A percentile compares a stretch with the other conserved stretches of the same genome.
Evolutionary conservation across 2,329 filamentous ascomycete species (phyloP).

Genomic region (Fusarium verrucosum): DNA sequence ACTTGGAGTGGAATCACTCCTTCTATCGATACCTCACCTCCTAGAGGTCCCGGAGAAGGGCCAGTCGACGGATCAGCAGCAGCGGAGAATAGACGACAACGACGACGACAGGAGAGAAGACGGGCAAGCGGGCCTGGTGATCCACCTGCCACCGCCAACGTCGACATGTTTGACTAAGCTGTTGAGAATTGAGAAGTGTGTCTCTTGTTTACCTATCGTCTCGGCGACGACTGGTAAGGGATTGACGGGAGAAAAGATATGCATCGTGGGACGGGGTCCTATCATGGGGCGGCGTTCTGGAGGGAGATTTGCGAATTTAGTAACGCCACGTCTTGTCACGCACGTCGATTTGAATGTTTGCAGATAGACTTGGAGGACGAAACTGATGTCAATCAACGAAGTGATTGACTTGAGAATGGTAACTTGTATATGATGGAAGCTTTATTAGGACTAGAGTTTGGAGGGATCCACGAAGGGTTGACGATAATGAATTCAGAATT

Average conservation of each 20-base stretch:
- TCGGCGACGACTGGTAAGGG: background rate
- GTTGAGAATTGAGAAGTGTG: background rate
- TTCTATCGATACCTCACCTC: slow-evolving; percentile 55
- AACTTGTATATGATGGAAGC: slow-evolving; percentile 18
- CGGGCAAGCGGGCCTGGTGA: slow-evolving; percentile 50
- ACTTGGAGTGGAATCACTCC: slow-evolving; percentile 59
- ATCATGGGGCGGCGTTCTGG: slow-evolving; percentile 40
- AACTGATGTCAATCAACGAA: slow-evolving; percentile 42
- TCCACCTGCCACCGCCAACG: slow-evolving; percentile 21
- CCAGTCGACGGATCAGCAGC: slow-evolving; percentile 50
- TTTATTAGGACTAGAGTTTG: slow-evolving; percentile 26
- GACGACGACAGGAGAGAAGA: slow-evolving; percentile 65
- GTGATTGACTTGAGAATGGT: slow-evolving; percentile 30
- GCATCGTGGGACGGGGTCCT: slow-evolving; percentile 22
- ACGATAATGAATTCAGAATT: slow-evolving; percentile 26
- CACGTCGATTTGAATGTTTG: slow-evolving; percentile 37
- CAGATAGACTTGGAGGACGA: slow-evolving; percentile 41
- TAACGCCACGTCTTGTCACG: slow-evolving; percentile 27
- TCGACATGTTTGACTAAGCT: slow-evolving; percentile 34
- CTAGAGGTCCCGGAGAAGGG: slow-evolving; percentile 43
- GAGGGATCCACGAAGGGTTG: slow-evolving; percentile 20
- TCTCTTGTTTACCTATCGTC: background rate
- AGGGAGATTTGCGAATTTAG: slow-evolving; percentile 30
- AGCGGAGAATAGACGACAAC: slow-evolving; percentile 63
- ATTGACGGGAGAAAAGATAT: slow-evolving; percentile 14